Evolutionary conservation across 148 eudicot genomes (phyloP).

Genomic region (Pouteria glomerata): DNA sequence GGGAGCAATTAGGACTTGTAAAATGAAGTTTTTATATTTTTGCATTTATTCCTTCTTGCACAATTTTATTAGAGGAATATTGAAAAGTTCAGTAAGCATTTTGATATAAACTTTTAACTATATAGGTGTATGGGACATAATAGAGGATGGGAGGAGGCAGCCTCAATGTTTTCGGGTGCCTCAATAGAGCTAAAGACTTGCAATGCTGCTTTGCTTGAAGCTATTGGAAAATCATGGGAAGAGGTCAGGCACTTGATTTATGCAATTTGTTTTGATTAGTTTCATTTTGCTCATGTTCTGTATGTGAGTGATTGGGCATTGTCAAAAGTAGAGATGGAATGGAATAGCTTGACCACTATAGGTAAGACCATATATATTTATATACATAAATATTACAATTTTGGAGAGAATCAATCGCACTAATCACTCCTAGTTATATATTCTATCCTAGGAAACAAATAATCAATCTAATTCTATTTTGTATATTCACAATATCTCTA

Average conservation of each 20-base stretch:
- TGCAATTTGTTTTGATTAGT: neutral
- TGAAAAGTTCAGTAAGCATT: neutral
- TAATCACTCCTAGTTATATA: no score
- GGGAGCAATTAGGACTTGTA: neutral
- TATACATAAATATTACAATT: no score
- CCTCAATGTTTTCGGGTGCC: conserved; percentile 70
- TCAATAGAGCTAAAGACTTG: conserved; percentile 73
- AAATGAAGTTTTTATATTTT: neutral
- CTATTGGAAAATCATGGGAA: conserved; percentile 85
- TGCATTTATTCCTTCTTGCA: neutral
- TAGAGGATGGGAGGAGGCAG: conserved; percentile 98
- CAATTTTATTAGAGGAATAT: neutral
- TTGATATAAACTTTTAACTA: neutral
- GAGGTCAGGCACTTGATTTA: conserved; percentile 46
- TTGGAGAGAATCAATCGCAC: no score
- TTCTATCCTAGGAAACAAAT: no score
- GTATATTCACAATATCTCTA: no score
- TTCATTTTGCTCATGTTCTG: neutral
- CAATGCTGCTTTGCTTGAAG: conserved; percentile 92
- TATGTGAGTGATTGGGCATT: neutral
- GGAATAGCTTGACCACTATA: no score
- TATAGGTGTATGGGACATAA: conserved; percentile 96
- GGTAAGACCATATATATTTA: no score
- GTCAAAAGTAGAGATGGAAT: no score
- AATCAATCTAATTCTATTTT: no score